Conservation (phyloP, 2,329 filamentous ascomycete species). For the Colletotrichum melonis region DNA sequence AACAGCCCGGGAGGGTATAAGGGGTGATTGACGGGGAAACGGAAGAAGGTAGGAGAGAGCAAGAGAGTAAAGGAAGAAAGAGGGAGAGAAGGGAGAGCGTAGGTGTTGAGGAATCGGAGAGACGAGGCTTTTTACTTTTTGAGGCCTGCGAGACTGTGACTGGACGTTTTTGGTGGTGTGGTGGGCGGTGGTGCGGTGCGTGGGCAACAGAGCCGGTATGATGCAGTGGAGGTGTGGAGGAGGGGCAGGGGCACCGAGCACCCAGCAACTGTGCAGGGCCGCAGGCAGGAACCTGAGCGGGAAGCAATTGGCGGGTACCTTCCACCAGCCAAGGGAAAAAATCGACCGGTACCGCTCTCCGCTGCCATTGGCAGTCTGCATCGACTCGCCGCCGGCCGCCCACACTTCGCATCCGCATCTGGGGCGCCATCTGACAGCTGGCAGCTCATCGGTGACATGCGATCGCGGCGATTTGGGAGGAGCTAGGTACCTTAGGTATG, state of each 20-base stretch:
- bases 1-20: conserved; percentile 6
- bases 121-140: conserved; percentile 37
- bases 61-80: not conserved
- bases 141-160: conserved; percentile 33
- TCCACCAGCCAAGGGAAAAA: conserved; percentile 10
- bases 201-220: conserved; percentile 23
- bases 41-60: conserved; percentile 7
- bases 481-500: too few relatives aligned
- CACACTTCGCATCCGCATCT: not conserved
- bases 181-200: conserved; percentile 5
- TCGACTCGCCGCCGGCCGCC: too few relatives aligned
- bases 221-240: conserved; percentile 38
- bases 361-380: not conserved
- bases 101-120: not conserved
- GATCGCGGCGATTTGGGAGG: not conserved
- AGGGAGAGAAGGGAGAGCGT: not conserved
- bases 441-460: not conserved
- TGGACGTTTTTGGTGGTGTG: not conserved
- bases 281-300: conserved; percentile 4
- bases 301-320: not conserved
- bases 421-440: not conserved
- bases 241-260: conserved; percentile 34
- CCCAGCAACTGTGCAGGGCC: not conserved
- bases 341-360: conserved; percentile 23
- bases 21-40: conserved; percentile 3